These are phyloP conservation scores for Yamadazyma oceani DNA, from an alignment of 1,139 yeast genomes.

Conservation along the genomic window DNA sequence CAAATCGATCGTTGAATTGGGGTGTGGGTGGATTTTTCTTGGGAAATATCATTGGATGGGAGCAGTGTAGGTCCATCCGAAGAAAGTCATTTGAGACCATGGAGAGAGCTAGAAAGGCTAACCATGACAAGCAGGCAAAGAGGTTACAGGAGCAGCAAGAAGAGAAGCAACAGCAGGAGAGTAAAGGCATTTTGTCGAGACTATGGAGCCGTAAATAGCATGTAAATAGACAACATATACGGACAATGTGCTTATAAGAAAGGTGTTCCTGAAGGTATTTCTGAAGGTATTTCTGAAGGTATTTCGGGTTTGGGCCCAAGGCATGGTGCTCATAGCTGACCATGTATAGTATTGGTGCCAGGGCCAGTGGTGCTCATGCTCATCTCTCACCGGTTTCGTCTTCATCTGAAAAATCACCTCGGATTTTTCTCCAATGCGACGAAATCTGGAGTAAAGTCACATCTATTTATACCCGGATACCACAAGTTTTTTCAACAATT, in stretches of 20 bases:
- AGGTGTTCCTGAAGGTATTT: no score
- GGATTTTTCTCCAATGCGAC: no score
- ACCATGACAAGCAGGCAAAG: conserved; percentile 36
- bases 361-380: no score
- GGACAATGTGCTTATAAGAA: no score
- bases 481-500: background rate
- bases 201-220: conserved; percentile 13
- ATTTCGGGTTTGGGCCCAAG: no score
- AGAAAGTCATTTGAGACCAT: conserved; percentile 62
- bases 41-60: conserved; percentile 89
- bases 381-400: conserved; percentile 44
- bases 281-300: no score
- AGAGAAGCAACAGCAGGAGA: conserved; percentile 23
- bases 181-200: conserved; percentile 27
- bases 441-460: no score
- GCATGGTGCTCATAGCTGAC: no score
- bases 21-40: conserved; percentile 75
- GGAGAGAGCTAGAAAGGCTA: conserved; percentile 56
- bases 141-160: conserved; percentile 24
- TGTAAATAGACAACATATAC: conserved; percentile 2
- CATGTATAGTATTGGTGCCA: no score
- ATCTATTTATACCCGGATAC: no score
- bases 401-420: no score
- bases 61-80: conserved; percentile 78
- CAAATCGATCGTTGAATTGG: conserved; percentile 73